A percentile compares a stretch with the other conserved stretches of the same genome.
These are phyloP conservation scores for Chaetoscypha palmicola DNA, from an alignment of 2,329 filamentous ascomycete species.

Conservation along the genomic window DNA sequence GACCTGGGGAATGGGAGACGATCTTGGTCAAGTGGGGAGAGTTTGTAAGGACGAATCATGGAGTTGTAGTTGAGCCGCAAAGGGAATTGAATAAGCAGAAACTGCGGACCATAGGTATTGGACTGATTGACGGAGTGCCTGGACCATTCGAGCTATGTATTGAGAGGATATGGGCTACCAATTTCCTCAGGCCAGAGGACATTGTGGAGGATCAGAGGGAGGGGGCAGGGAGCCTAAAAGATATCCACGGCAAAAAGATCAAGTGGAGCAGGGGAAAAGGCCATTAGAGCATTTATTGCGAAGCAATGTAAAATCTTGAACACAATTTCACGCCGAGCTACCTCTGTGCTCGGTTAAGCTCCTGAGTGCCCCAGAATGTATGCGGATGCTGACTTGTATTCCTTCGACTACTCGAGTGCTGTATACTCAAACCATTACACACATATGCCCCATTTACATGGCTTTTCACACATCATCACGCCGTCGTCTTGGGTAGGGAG, in stretches of 20 bases:
- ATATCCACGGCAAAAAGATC: conserved; percentile 38
- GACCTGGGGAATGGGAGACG: conserved; percentile 87
- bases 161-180: conserved; percentile 86
- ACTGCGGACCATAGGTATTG: conserved; percentile 78
- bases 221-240: conserved; percentile 35
- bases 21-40: conserved; percentile 85
- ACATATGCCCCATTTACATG: no score
- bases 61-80: conserved; percentile 87
- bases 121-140: conserved; percentile 79
- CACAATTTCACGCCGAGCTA: no score
- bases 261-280: conserved; percentile 33
- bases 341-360: no score
- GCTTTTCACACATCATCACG: no score
- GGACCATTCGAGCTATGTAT: conserved; percentile 85
- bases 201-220: conserved; percentile 24
- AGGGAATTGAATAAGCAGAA: conserved; percentile 81
- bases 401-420: no score
- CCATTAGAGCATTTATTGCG: no score
- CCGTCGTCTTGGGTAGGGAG: no score
- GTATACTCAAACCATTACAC: no score
- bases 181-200: conserved; percentile 34
- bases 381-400: no score
- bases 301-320: no score
- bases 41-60: conserved; percentile 92
- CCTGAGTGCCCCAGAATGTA: no score